Percentiles rank a stretch among this genome's conserved stretches.
Evolutionary conservation across 495 filamentous ascomycete species (phyloP).

Genomic region (Trichodelitschia bisporula): DNA sequence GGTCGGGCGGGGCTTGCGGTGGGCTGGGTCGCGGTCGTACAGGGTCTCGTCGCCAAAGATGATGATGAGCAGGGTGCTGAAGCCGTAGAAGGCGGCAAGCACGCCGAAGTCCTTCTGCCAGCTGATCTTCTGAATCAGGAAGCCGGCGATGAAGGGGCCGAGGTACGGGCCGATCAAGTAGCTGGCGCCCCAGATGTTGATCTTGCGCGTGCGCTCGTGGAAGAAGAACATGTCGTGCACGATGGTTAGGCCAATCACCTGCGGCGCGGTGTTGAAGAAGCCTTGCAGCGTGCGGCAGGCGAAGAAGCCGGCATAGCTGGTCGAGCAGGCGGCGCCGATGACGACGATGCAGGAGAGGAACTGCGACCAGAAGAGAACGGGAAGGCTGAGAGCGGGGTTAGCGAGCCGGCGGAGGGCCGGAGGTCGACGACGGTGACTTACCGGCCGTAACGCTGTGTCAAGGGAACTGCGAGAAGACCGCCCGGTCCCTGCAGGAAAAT

Average conservation of each 20-base stretch:
- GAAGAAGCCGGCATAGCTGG: slow-evolving; percentile 22
- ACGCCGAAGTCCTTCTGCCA: slow-evolving; percentile 2
- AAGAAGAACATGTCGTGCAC: slow-evolving; percentile 6
- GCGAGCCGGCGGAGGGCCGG: not conserved
- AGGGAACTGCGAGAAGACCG: slow-evolving; percentile 24
- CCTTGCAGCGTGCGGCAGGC: slow-evolving; percentile 27
- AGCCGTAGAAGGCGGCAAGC: slow-evolving; percentile 20
- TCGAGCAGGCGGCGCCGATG: slow-evolving; percentile 21
- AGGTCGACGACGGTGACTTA: slow-evolving; percentile 4
- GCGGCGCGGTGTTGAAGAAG: slow-evolving; percentile 22
- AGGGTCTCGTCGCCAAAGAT: slow-evolving; percentile 26
- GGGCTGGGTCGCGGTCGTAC: slow-evolving; percentile 11
- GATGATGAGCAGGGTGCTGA: slow-evolving; percentile 20
- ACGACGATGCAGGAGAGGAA: slow-evolving; percentile 22
- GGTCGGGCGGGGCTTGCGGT: slow-evolving; percentile 1
- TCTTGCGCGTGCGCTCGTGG: slow-evolving; percentile 23
- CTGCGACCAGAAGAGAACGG: slow-evolving; percentile 27
- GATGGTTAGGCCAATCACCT: slow-evolving; percentile 20
- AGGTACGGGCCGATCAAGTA: slow-evolving; percentile 23
- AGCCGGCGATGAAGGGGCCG: slow-evolving; percentile 19
- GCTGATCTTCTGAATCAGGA: slow-evolving; percentile 2
- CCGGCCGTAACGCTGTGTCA: slow-evolving; percentile 24
- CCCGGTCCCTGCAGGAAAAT: slow-evolving; percentile 28
- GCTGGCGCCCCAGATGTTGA: slow-evolving; percentile 24
- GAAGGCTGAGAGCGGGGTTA: no score